A percentile compares a stretch with the other conserved stretches of the same genome.
These are phyloP conservation scores for Lachnellula suecica DNA, from an alignment of 2,329 filamentous ascomycete genomes.

Conservation along the genomic window DNA sequence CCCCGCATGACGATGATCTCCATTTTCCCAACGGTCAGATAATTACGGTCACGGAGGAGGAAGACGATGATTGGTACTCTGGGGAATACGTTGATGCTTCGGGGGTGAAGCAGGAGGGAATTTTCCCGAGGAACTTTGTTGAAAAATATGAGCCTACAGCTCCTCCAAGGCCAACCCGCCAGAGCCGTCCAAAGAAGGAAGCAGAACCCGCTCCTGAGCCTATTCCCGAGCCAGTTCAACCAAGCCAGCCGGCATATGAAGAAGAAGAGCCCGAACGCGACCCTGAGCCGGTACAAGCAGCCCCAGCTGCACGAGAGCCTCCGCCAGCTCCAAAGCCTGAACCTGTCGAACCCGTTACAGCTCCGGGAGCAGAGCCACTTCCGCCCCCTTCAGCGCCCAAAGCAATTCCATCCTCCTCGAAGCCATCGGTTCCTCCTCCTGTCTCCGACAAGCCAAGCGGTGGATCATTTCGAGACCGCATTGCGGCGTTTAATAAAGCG, in stretches of 20 bases:
- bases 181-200: slow-evolving; percentile 63
- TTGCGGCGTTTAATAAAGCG: slow-evolving; percentile 94
- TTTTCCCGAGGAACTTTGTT: slow-evolving; percentile 96
- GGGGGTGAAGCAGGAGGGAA: slow-evolving; percentile 76
- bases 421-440: slow-evolving; percentile 61
- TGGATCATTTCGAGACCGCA: slow-evolving; percentile 89
- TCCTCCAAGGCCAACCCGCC: slow-evolving; percentile 79
- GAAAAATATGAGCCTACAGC: slow-evolving; percentile 92
- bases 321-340: slow-evolving; percentile 36
- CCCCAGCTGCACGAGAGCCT: slow-evolving; percentile 32
- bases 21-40: slow-evolving; percentile 82
- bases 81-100: slow-evolving; percentile 80
- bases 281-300: slow-evolving; percentile 38
- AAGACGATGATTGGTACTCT: slow-evolving; percentile 91
- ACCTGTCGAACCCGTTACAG: slow-evolving; percentile 36
- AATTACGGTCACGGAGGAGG: slow-evolving; percentile 89
- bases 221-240: slow-evolving; percentile 31
- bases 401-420: slow-evolving; percentile 33
- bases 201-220: slow-evolving; percentile 36
- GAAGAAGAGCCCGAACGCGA: slow-evolving; percentile 36
- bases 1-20: slow-evolving; percentile 91
- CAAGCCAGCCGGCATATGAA: slow-evolving; percentile 32
- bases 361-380: slow-evolving; percentile 31
- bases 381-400: slow-evolving; percentile 32
- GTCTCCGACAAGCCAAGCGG: slow-evolving; percentile 69